Evolutionary conservation across 2,329 filamentous ascomycete species (phyloP), one percentile per base, ranked within the genome.

Genomic region (Fusarium sp.): DNA sequence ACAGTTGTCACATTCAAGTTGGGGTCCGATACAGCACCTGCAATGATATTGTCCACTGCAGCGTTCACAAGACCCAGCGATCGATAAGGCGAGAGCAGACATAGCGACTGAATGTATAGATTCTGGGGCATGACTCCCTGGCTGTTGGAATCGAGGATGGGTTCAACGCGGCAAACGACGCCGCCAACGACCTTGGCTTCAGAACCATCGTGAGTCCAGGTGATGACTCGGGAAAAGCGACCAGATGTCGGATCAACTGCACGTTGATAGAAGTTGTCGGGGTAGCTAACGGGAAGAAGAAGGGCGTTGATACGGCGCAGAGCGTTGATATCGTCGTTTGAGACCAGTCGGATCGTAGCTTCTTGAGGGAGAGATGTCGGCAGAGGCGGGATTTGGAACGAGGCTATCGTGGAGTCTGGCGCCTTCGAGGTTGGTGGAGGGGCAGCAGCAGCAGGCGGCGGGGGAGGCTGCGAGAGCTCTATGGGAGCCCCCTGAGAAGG

Each of bases 21-120:
- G 8, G 82, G 82, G 17, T 81, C 80, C 18, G 76, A 72, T 14
- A 78, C 76, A 18, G 81, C 82, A 17, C 83, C 82, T 28, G 82
- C 81, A 62, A 88, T 74, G 51, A 90, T 84, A 71, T 87, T 84
- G 51, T 89, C 86, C 22, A 93, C 82, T 0, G 89, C 85, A 30
- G 88, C 86, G n/a, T 85, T 83, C 18, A 88, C 88, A 18, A 92
- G 84, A 1, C 91, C 91, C 42, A 90, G 84, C 6, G 84, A 82
- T 30, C 90, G 87, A 80, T 91, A 92, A 0, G 91, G 91, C 13
- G 90, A 88, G 18, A 92, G 86, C 5, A 92, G 84, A 45, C 87
- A 87, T 4, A 93, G 85, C 9, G 89, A 90, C 78, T 91, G 90
- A 74, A 93, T 89, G 81, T 93, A 93, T 12, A 93, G 83, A 68